These are phyloP conservation scores for Phlebiopsis gigantea DNA, from an alignment of 768 basidiomycete species.

Conservation along the genomic window DNA sequence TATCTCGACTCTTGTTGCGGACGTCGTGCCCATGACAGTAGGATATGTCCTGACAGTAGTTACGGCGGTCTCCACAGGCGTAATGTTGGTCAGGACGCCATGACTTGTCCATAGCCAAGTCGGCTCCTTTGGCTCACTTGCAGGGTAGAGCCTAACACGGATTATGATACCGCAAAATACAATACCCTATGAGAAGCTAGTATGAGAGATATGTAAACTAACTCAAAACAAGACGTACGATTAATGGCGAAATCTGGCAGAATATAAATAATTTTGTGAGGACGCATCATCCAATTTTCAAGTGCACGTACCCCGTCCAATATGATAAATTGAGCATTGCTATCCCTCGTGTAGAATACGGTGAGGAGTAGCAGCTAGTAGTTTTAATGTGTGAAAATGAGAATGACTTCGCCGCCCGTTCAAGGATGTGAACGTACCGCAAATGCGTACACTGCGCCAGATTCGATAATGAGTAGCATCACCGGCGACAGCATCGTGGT, in stretches of 20 bases:
- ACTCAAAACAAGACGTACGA: not conserved
- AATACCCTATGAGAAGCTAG: constrained; percentile 9
- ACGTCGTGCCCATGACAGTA: not conserved
- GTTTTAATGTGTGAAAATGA: not conserved
- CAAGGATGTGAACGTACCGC: not conserved
- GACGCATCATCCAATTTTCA: too few species aligned
- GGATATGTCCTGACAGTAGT: not conserved
- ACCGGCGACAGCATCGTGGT: not conserved
- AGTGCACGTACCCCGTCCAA: constrained; percentile 10
- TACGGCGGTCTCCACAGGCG: not conserved
- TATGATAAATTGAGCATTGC: constrained; percentile 10
- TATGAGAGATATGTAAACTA: too few species aligned
- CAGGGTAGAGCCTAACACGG: not conserved
- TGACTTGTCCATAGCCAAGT: constrained; percentile 4
- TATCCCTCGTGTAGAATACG: constrained; percentile 7
- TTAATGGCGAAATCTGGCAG: constrained; percentile 3
- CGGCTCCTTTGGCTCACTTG: not conserved
- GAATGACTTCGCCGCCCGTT: too few species aligned
- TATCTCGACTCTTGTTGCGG: not conserved
- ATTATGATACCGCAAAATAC: constrained; percentile 9
- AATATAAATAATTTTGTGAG: too few species aligned
- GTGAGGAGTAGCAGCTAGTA: constrained; percentile 8
- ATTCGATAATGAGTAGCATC: constrained; percentile 6
- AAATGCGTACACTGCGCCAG: constrained; percentile 8
- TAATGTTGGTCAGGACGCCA: not conserved